These are phyloP conservation scores for Stentor coeruleus DNA, from an alignment of 73 alveolate species.

Conservation along the genomic window DNA sequence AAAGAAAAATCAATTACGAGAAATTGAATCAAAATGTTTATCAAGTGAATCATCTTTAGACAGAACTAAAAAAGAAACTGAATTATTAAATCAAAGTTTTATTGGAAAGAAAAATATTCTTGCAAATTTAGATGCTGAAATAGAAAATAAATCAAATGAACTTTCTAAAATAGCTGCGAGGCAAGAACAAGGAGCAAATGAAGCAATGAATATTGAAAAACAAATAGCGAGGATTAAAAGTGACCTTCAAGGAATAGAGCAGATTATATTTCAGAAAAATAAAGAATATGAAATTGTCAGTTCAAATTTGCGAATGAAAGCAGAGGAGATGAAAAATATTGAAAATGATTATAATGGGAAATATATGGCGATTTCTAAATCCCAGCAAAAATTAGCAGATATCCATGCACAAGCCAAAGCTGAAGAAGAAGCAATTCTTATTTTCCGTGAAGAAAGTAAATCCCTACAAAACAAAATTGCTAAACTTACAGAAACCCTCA, in stretches of 20 bases:
- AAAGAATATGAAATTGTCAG: background rate
- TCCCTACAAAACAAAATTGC: background rate
- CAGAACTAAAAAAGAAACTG: background rate
- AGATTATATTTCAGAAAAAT: background rate
- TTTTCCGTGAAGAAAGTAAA: background rate
- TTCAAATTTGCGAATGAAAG: background rate
- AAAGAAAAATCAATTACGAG: background rate
- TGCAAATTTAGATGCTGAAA: background rate
- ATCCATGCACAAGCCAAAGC: slow-evolving; percentile 12
- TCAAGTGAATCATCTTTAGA: background rate
- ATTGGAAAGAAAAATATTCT: background rate
- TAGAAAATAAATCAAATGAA: background rate
- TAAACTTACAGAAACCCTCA: slow-evolving; percentile 4
- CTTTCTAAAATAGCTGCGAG: background rate
- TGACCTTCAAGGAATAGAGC: slow-evolving; percentile 1
- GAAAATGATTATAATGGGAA: background rate
- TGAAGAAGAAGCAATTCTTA: background rate
- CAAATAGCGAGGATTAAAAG: background rate
- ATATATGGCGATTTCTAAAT: background rate
- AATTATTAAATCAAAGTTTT: background rate
- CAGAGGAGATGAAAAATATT: background rate
- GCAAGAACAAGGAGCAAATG: background rate
- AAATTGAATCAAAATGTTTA: background rate
- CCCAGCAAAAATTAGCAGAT: background rate
- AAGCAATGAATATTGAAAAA: background rate